Conservation (phyloP, 345 rosid species). For the Firmiana major region DNA sequence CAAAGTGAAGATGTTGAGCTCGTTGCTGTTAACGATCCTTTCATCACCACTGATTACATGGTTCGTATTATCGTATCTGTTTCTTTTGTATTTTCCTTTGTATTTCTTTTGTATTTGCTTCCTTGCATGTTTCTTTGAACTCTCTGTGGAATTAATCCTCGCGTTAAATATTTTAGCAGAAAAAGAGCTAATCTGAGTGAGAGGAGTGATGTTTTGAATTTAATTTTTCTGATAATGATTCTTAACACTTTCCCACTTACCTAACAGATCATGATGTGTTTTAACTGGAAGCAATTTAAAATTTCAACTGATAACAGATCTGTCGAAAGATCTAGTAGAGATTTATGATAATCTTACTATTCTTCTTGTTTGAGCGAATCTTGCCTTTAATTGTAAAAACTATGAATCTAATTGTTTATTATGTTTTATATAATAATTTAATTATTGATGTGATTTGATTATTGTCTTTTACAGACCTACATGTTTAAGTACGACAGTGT, state of each 20-base stretch:
- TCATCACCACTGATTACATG: constrained; percentile 73
- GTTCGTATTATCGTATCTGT: constrained; percentile 15
- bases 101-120: neutral
- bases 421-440: neutral
- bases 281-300: neutral
- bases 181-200: neutral
- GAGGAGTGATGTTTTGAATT: neutral
- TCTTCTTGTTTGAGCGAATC: neutral
- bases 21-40: constrained; percentile 73
- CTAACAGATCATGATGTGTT: neutral
- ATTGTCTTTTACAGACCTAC: constrained; percentile 31
- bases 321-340: neutral
- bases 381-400: neutral
- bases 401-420: neutral
- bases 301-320: neutral
- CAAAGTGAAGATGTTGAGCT: constrained; percentile 69
- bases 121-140: neutral
- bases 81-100: neutral
- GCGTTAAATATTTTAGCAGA: neutral
- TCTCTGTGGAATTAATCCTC: neutral
- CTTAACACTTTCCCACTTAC: neutral
- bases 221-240: neutral
- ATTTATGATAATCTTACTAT: neutral
- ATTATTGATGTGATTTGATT: neutral
- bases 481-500: constrained; percentile 71